A percentile compares a stretch with the other conserved stretches of the same genome.
These are phyloP conservation scores for Orbilia ellipsospora DNA, from an alignment of 2,329 filamentous ascomycete genomes.

Conservation along the genomic window DNA sequence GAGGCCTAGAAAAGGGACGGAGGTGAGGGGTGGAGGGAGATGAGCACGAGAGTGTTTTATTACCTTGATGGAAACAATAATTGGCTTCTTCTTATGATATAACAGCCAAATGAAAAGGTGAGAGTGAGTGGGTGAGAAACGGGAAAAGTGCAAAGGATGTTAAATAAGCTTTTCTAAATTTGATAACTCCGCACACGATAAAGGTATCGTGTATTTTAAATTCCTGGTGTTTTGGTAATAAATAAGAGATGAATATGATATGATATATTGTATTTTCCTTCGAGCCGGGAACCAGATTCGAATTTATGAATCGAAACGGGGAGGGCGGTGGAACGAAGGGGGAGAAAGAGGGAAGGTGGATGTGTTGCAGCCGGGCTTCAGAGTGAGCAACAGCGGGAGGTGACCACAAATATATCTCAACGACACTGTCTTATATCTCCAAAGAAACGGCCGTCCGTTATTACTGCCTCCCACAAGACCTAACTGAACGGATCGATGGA, in stretches of 20 bases:
- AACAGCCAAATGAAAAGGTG: too few species aligned
- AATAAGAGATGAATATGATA: too few species aligned
- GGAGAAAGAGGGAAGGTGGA: conserved; percentile 16
- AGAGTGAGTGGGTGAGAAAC: too few species aligned
- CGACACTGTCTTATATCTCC: neutral
- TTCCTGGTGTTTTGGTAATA: too few species aligned
- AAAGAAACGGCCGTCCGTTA: too few species aligned
- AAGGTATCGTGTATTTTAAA: conserved; percentile 3
- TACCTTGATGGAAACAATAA: conserved; percentile 48
- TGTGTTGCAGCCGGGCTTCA: conserved; percentile 19
- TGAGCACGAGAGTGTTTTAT: conserved; percentile 52
- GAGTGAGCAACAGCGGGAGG: neutral
- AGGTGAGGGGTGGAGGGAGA: conserved; percentile 40
- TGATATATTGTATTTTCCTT: too few species aligned
- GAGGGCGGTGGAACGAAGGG: conserved; percentile 24
- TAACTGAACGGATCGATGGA: neutral
- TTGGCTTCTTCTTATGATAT: conserved; percentile 26
- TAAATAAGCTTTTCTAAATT: conserved; percentile 5
- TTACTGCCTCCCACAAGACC: neutral
- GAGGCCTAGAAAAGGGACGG: conserved; percentile 22
- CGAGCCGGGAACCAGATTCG: too few species aligned
- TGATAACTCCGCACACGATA: conserved; percentile 17
- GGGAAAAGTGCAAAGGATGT: too few species aligned
- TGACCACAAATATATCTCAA: neutral
- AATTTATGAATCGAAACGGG: neutral